Percentiles rank a stretch among this genome's conserved stretches.
Evolutionary conservation across 208 protist genomes (phyloP).

Genomic region (Crithidia sp.): DNA sequence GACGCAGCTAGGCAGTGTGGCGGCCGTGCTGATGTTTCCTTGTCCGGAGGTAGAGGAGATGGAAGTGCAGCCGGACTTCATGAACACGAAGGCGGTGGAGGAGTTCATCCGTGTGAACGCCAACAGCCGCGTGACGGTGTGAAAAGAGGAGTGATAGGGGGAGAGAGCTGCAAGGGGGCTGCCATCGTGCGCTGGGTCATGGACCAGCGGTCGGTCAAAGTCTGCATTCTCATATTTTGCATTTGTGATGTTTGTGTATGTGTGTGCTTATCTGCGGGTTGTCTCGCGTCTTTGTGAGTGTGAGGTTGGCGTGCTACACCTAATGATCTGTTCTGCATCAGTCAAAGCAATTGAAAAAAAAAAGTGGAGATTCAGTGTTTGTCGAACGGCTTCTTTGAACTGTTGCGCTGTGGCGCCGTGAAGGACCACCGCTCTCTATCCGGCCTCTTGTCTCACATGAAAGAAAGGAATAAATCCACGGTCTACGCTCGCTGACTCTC

Average conservation of each 20-base stretch:
- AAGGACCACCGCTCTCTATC: too few relatives aligned
- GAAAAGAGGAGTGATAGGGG: background rate
- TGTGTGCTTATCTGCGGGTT: constrained; percentile 2
- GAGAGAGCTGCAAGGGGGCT: background rate
- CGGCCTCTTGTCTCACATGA: too few relatives aligned
- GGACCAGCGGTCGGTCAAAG: too few relatives aligned
- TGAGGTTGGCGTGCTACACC: too few relatives aligned
- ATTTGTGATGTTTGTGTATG: background rate
- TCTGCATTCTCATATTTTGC: background rate
- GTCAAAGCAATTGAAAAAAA: too few relatives aligned
- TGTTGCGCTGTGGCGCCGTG: too few relatives aligned
- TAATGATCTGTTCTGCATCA: too few relatives aligned
- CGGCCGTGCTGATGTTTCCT: constrained; percentile 93
- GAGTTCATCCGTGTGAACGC: constrained; percentile 77
- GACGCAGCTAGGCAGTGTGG: constrained; percentile 90
- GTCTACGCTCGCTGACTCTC: too few relatives aligned
- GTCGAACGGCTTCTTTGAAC: constrained; percentile 17
- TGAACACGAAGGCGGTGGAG: constrained; percentile 57
- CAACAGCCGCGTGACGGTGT: constrained; percentile 40
- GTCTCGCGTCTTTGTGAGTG: too few relatives aligned
- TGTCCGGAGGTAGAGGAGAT: constrained; percentile 93
- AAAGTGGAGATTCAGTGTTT: background rate
- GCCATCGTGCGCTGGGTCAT: too few relatives aligned
- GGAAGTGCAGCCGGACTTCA: constrained; percentile 64
- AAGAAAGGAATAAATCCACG: too few relatives aligned